Percentiles rank a stretch among this genome's conserved stretches.
These are phyloP conservation scores for Durotheca rogersii DNA, from an alignment of 495 filamentous ascomycete genomes.

Conservation along the genomic window DNA sequence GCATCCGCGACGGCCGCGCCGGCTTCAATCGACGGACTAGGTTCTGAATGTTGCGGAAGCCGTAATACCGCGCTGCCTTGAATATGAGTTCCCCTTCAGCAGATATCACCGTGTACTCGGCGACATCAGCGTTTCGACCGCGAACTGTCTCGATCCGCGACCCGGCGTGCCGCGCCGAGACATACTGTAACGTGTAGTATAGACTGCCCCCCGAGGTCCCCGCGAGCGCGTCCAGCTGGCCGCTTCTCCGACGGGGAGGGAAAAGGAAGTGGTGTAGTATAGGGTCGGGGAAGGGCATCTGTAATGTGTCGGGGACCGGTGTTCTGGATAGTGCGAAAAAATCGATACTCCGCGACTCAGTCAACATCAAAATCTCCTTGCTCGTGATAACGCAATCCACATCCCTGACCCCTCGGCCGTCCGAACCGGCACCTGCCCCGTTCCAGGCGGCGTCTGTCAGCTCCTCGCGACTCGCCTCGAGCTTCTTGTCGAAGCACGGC, in stretches of 20 bases:
- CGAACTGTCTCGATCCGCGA: constrained; percentile 66
- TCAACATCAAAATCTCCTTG: constrained; percentile 86
- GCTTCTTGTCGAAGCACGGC: constrained; percentile 99
- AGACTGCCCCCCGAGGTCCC: constrained; percentile 91
- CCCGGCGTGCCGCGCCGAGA: constrained; percentile 66
- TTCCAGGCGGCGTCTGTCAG: constrained; percentile 80
- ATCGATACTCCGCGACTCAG: constrained; percentile 70
- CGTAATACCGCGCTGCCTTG: constrained; percentile 87
- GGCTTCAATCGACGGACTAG: constrained; percentile 88
- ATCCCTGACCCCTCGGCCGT: constrained; percentile 67
- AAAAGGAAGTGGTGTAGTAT: constrained; percentile 72
- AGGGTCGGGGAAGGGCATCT: constrained; percentile 64
- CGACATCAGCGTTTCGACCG: constrained; percentile 86
- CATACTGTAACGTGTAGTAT: constrained; percentile 71
- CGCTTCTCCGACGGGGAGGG: constrained; percentile 35
- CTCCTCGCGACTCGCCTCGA: constrained; percentile 91
- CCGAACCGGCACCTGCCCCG: constrained; percentile 41
- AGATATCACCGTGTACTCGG: constrained; percentile 70
- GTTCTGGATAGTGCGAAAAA: constrained; percentile 67
- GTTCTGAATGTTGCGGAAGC: constrained; percentile 97
- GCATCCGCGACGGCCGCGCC: constrained; percentile 68
- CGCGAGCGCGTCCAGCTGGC: constrained; percentile 38
- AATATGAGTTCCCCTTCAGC: constrained; percentile 60
- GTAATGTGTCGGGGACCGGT: constrained; percentile 39
- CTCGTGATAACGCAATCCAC: constrained; percentile 97